Conservation (phyloP, 768 basidiomycete species). For the Mycena capillaripes region DNA sequence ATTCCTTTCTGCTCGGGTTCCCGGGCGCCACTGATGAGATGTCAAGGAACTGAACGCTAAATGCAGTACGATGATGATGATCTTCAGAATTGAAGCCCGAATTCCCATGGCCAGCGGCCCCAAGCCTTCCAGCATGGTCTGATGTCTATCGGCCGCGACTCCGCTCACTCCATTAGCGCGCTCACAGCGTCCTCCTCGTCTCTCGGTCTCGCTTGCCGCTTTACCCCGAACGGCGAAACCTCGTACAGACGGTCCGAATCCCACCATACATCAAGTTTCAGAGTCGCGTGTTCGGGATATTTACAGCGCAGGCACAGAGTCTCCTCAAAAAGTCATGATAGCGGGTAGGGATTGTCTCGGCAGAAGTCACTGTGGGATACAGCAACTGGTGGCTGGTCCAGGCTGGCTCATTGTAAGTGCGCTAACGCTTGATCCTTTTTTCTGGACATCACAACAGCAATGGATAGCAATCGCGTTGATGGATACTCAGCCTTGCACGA, state of each 20-base stretch:
- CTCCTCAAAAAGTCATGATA: background rate
- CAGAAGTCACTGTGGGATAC: background rate
- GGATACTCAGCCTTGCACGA: background rate
- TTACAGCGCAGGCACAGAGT: background rate
- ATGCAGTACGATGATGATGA: slow-evolving; percentile 14
- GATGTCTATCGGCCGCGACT: too few species aligned
- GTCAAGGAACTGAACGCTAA: slow-evolving; percentile 21
- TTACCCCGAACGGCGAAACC: slow-evolving; percentile 21
- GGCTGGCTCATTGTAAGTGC: background rate
- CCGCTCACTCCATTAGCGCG: background rate
- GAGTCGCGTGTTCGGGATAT: background rate
- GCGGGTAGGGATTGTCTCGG: background rate
- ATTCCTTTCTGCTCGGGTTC: slow-evolving; percentile 22
- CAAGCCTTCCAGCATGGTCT: too few species aligned
- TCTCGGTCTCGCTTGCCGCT: background rate
- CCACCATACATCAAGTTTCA: slow-evolving; percentile 17
- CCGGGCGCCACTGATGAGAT: slow-evolving; percentile 25
- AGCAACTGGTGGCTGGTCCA: background rate
- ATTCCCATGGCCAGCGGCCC: background rate
- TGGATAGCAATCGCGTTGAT: background rate
- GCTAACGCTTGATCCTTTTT: too few species aligned
- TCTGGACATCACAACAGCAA: background rate
- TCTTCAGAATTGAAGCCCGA: slow-evolving; percentile 6
- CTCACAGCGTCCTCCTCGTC: background rate
- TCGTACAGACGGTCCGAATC: slow-evolving; percentile 1